A percentile compares a stretch with the other conserved stretches of the same genome.
Conservation (phyloP, 2,329 filamentous ascomycete species). For the Phoma sp. region DNA sequence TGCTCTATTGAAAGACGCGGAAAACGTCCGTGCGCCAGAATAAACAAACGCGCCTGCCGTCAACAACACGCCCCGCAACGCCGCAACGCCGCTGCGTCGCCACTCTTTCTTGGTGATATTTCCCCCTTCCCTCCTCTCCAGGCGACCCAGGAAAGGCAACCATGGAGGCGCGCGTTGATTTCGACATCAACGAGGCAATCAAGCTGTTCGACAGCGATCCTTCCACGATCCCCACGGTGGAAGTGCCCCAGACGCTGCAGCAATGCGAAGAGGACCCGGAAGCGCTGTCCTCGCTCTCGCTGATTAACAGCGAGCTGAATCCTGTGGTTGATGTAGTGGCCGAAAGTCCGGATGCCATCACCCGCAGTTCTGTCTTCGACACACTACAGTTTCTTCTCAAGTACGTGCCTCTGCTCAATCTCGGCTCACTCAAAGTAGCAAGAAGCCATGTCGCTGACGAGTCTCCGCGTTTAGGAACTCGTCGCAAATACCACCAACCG, state of each 20-base stretch:
- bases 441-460: constrained; percentile 59
- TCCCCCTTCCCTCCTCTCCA: constrained; percentile 13
- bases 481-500: constrained; percentile 76
- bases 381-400: constrained; percentile 95
- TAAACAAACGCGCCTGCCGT: constrained; percentile 28
- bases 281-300: constrained; percentile 70
- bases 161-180: constrained; percentile 72
- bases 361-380: constrained; percentile 80
- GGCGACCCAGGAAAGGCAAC: constrained; percentile 41
- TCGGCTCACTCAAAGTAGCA: constrained; percentile 25
- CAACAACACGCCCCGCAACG: constrained; percentile 15
- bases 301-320: constrained; percentile 87
- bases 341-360: constrained; percentile 88
- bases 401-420: constrained; percentile 68
- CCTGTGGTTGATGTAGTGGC: constrained; percentile 91
- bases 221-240: constrained; percentile 77
- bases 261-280: constrained; percentile 95
- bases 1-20: constrained; percentile 12
- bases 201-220: constrained; percentile 98
- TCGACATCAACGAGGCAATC: constrained; percentile 95
- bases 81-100: constrained; percentile 23
- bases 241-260: constrained; percentile 80
- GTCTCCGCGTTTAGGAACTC: constrained; percentile 76
- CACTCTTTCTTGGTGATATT: constrained; percentile 21
- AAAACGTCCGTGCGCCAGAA: constrained; percentile 8